phyloP scores from a whole-genome alignment of 352 stramenopile genomes.

The Stephanocyclus meneghinianus region DNA sequence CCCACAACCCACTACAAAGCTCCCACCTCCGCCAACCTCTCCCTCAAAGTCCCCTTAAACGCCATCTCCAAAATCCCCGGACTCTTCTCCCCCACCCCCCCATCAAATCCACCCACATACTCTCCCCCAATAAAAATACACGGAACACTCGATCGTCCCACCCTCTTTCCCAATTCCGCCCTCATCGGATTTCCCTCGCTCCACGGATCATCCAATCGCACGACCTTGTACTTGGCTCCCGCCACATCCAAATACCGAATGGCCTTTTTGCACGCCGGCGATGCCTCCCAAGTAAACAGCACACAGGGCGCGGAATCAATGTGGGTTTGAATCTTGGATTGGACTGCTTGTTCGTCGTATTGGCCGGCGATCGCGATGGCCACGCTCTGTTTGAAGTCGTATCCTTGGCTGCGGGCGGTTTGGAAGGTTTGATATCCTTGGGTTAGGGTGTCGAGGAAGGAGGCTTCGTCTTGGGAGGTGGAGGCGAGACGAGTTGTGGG shows the following conservation, averaged over 20 bases:
- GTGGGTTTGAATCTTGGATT: constrained; percentile 46
- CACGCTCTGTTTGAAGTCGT: constrained; percentile 53
- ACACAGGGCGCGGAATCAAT: constrained; percentile 59
- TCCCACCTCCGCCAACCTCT: constrained; percentile 55
- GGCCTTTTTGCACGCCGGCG: constrained; percentile 65
- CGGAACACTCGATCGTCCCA: constrained; percentile 59
- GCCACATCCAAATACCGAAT: constrained; percentile 64
- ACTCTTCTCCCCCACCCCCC: constrained; percentile 51
- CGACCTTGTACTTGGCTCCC: constrained; percentile 54
- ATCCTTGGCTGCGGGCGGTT: constrained; percentile 43
- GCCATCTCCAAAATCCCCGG: constrained; percentile 69
- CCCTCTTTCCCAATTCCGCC: constrained; percentile 65
- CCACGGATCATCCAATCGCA: constrained; percentile 73
- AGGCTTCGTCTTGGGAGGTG: not conserved
- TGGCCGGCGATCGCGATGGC: constrained; percentile 59
- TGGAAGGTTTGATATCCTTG: constrained; percentile 41
- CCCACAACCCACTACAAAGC: constrained; percentile 35
- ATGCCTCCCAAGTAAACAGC: constrained; percentile 67
- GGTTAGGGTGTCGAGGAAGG: constrained; percentile 22
- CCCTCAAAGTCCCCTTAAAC: constrained; percentile 64
- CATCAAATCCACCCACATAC: constrained; percentile 75
- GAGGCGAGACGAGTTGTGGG: not conserved
- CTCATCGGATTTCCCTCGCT: constrained; percentile 62
- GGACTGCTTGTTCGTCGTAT: constrained; percentile 51
- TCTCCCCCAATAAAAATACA: constrained; percentile 66